Evolutionary conservation across 305 asterid species (phyloP).

Genomic region (Plantago lanceolata): DNA sequence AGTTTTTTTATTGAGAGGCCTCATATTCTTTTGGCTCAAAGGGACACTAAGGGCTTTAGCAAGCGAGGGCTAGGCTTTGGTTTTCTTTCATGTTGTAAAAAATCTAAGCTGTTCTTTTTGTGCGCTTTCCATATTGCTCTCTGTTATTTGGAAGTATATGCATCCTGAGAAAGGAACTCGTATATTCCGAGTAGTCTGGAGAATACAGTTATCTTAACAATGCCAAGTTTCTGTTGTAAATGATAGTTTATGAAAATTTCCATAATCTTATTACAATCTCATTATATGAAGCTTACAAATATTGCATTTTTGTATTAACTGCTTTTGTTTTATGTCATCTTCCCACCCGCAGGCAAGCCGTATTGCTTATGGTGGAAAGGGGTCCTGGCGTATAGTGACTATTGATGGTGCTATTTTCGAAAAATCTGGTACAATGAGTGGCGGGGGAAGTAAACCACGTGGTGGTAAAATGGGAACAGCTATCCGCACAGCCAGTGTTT

Average conservation of each 20-base stretch:
- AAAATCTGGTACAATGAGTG: conserved; percentile 92
- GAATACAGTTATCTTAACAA: too few species aligned
- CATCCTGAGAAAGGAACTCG: too few species aligned
- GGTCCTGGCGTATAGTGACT: conserved; percentile 81
- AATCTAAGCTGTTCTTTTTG: too few species aligned
- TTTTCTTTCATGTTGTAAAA: too few species aligned
- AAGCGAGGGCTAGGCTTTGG: too few species aligned
- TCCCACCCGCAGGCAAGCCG: conserved; percentile 65
- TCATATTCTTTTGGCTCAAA: too few species aligned
- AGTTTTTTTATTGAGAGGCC: too few species aligned
- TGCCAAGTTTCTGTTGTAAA: not conserved
- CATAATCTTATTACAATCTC: not conserved
- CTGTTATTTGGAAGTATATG: too few species aligned
- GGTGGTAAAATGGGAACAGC: conserved; percentile 98
- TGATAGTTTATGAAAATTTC: not conserved
- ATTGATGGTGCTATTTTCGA: conserved; percentile 89
- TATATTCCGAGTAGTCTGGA: too few species aligned
- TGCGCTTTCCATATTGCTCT: too few species aligned
- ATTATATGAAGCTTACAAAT: not conserved
- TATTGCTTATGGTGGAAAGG: conserved; percentile 74
- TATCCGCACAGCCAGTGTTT: conserved; percentile 67
- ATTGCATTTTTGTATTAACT: conserved; percentile 2
- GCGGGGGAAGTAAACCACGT: conserved; percentile 88
- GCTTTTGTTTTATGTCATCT: conserved; percentile 17
- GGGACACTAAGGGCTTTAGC: too few species aligned